Conservation (phyloP, 2,329 filamentous ascomycete genomes). For the Fusarium sp. region DNA sequence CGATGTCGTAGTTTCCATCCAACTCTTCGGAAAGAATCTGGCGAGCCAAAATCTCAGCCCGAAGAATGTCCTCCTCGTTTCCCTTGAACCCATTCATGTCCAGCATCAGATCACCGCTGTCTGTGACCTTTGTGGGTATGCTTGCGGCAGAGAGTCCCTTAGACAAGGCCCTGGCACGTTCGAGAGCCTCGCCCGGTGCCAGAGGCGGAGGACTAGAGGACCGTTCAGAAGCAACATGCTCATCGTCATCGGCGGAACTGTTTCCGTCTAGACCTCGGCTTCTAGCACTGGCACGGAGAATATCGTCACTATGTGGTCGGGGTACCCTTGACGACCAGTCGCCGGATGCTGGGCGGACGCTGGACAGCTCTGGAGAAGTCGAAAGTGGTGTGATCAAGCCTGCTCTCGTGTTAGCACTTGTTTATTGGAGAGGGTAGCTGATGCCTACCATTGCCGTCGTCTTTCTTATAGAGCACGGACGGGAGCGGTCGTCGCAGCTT, state of each 20-base stretch:
- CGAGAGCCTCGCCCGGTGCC: constrained; percentile 78
- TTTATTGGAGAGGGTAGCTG: background rate
- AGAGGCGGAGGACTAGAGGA: constrained; percentile 83
- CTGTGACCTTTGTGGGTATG: constrained; percentile 92
- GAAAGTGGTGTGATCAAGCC: constrained; percentile 64
- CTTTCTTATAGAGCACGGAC: constrained; percentile 51
- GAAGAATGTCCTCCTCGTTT: constrained; percentile 89
- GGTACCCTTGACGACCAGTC: constrained; percentile 60
- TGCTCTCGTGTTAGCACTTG: constrained; percentile 14
- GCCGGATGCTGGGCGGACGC: constrained; percentile 58
- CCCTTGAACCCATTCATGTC: constrained; percentile 98
- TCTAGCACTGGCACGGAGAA: constrained; percentile 61
- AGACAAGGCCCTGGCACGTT: constrained; percentile 84
- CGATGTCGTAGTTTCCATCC: constrained; percentile 95
- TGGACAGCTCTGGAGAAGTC: constrained; percentile 62
- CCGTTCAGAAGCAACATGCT: constrained; percentile 59
- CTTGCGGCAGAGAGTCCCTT: constrained; percentile 89
- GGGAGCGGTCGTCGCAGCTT: constrained; percentile 57
- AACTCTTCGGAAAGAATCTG: constrained; percentile 93
- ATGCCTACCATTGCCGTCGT: constrained; percentile 46
- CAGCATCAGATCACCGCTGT: constrained; percentile 93
- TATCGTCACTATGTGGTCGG: constrained; percentile 65
- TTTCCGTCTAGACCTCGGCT: constrained; percentile 49
- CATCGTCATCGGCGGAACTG: constrained; percentile 52
- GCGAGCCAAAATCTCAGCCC: constrained; percentile 91